These are phyloP conservation scores for Carex pumila DNA, from an alignment of 176 grass and related monocot genomes.

Conservation along the genomic window DNA sequence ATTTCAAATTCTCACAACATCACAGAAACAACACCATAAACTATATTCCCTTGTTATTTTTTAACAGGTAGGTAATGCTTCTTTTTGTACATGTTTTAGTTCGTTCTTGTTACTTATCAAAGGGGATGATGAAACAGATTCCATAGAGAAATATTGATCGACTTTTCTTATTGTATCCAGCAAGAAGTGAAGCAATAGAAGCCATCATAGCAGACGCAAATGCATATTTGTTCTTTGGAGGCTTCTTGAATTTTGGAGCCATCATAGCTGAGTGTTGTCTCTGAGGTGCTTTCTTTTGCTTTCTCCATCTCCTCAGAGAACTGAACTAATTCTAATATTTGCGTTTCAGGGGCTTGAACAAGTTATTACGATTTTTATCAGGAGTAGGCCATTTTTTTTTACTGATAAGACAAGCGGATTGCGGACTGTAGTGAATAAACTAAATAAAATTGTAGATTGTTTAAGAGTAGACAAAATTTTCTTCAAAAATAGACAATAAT, in stretches of 20 bases:
- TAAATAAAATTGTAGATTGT: too few species aligned
- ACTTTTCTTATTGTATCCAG: background rate
- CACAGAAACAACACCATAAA: too few species aligned
- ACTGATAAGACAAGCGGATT: too few species aligned
- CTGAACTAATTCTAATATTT: background rate
- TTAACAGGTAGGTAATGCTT: background rate
- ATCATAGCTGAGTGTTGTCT: background rate
- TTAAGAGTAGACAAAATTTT: too few species aligned
- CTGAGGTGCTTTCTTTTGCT: background rate
- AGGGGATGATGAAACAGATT: background rate
- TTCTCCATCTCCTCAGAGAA: background rate
- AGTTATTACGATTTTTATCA: background rate
- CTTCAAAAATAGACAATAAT: too few species aligned
- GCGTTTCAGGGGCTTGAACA: background rate
- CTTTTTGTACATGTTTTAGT: background rate
- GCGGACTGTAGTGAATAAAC: too few species aligned
- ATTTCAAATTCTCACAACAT: too few species aligned
- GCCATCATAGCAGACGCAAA: background rate
- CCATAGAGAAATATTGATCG: background rate
- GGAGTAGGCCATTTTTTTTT: too few species aligned
- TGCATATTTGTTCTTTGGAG: background rate
- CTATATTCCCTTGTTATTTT: too few species aligned
- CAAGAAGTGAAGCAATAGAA: constrained; percentile 3
- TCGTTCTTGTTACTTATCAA: background rate
- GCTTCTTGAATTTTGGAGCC: background rate